Evolutionary conservation across 495 filamentous ascomycete species (phyloP), one percentile per base, ranked within the genome.

Genomic region (Trichoderma gamsii): DNA sequence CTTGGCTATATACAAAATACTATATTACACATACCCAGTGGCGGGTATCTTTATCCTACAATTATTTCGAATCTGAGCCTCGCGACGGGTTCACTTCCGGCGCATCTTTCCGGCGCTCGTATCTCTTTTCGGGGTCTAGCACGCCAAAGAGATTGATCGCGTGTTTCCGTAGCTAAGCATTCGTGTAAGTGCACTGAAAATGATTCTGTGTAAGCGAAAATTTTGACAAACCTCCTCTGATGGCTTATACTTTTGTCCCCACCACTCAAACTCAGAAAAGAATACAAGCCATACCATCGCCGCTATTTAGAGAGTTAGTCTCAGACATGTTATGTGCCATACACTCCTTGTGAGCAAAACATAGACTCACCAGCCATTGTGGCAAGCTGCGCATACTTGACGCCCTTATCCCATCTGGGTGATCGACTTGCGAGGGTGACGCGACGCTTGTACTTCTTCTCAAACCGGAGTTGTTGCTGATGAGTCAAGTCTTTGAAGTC

Each of bases 381-480:
- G 18, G 79, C 82, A 77, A 89, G 87, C 77, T 96, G 92, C 41
- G 82, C 82, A 71, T 97, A 70, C 69, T 85, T 87, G 5, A 92
- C 83, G 21, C 75, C 79, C 74, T 92, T 96, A 7, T 86, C 87
- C 85, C 91, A 93, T 67, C 82, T 79, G 1, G 93, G 92, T 44
- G 90, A 82, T 13, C 85, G 84, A 74, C 86, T 91, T 72, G 92
- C 92, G 69, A 97, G 83, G 75, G 82, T 82, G 51, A 87, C 75
- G 68, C 89, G 83, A 43, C 90, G 82, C 69, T 89, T 88, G 76
- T 90, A 91, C 69, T 87, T 85, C 67, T 88, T 86, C 76, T 96
- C 92, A 69, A 93, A 86, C 6, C 88, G 85, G 78, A 98, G 95
- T 75, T 97, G 90, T 72, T 98, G 88, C 74, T 90, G 92, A 18